Evolutionary conservation across 495 filamentous ascomycete species (phyloP).

Genomic region (Talaromyces liani): DNA sequence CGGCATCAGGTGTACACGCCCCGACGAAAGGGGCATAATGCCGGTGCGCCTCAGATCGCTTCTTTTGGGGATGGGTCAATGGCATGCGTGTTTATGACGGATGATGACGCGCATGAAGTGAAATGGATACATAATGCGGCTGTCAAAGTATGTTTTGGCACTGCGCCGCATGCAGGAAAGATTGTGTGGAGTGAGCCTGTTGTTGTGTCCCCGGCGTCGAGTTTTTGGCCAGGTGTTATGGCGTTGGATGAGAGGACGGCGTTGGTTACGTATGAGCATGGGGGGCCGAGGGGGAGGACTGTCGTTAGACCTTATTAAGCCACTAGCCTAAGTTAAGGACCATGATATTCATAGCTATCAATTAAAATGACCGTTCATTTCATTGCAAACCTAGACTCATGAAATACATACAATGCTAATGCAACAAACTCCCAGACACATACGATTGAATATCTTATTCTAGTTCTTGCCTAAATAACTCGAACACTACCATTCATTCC

Average conservation of each 20-base stretch:
- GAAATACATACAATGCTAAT: neutral
- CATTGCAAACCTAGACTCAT: neutral
- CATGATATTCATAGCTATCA: neutral
- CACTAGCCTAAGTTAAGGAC: neutral
- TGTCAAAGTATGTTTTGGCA: constrained; percentile 33
- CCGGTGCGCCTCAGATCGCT: constrained; percentile 52
- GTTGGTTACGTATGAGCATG: constrained; percentile 35
- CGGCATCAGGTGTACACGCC: constrained; percentile 44
- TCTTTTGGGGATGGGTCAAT: constrained; percentile 49
- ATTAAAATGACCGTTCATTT: neutral
- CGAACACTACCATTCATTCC: neutral
- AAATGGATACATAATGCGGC: constrained; percentile 33
- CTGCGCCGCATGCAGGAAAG: constrained; percentile 26
- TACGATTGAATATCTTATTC: neutral
- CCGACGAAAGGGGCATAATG: constrained; percentile 32
- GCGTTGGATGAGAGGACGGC: constrained; percentile 27
- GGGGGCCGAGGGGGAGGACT: constrained; percentile 28
- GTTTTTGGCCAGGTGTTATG: constrained; percentile 39
- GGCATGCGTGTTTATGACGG: constrained; percentile 54
- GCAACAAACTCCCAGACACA: neutral
- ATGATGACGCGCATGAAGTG: constrained; percentile 40
- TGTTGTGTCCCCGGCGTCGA: constrained; percentile 23
- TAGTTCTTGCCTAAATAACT: neutral
- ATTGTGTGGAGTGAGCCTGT: constrained; percentile 26
- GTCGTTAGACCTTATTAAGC: constrained; percentile 19